phyloP scores from a whole-genome alignment of 2,329 filamentous ascomycete genomes.

The Fusarium sp. region DNA sequence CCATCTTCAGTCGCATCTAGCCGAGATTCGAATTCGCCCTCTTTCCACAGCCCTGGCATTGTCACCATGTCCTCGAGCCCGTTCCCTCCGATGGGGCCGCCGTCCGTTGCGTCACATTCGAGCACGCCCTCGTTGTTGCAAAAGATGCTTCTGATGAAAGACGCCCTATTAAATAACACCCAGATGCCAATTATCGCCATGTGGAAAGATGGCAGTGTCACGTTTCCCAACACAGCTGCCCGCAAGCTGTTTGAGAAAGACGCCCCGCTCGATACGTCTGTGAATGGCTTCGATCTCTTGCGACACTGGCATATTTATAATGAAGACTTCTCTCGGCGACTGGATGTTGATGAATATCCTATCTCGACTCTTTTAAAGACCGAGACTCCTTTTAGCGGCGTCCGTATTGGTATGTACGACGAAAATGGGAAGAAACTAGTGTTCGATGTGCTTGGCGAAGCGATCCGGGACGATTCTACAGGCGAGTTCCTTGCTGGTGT shows the following conservation, averaged over 20 bases:
- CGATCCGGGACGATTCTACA: conserved; percentile 75
- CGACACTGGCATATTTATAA: conserved; percentile 74
- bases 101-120: conserved; percentile 68
- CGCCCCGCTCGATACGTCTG: conserved; percentile 57
- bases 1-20: conserved; percentile 65
- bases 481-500: conserved; percentile 83
- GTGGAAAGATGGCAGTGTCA: conserved; percentile 85
- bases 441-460: conserved; percentile 78
- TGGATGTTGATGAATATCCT: conserved; percentile 75
- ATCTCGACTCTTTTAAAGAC: conserved; percentile 76
- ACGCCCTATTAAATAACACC: conserved; percentile 82
- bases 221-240: conserved; percentile 80
- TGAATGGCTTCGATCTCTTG: conserved; percentile 71
- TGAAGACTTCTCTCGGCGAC: conserved; percentile 74
- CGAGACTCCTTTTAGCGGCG: conserved; percentile 71
- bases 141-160: conserved; percentile 83
- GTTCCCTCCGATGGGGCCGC: conserved; percentile 79
- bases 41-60: conserved; percentile 66
- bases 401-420: conserved; percentile 76
- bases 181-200: conserved; percentile 83
- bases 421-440: conserved; percentile 67
- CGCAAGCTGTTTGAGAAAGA: conserved; percentile 65
- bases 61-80: conserved; percentile 69
- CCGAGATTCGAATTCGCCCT: conserved; percentile 63
- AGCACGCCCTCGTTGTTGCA: conserved; percentile 77